Base-by-base conservation (phyloP, 208 protist species). In the Leptomonas seymouri region DNA sequence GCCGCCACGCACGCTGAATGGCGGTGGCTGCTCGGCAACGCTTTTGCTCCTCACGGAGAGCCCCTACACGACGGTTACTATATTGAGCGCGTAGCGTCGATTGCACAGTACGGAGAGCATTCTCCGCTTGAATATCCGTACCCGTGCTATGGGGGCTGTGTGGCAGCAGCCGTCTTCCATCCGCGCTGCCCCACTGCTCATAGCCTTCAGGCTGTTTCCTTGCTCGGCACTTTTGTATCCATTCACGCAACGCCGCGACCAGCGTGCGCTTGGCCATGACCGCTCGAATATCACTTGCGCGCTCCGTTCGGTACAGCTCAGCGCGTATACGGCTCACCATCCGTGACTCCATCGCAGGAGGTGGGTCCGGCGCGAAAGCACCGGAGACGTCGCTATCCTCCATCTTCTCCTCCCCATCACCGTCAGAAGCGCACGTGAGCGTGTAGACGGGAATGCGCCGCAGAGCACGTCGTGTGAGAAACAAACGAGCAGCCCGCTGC, bases 1-100 rank as follows among this genome's bases (percentile, higher is more conserved):
- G 49, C 42, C 44, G 48, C 81, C 89, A 94, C 23, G 73, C 76
- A n/a, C 45, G 60, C 67, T 90, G 84, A 69, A 94, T 86, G 41
- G 59, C 27, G 3, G 7, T 30, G n/a, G 80, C 80, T 3, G 85
- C 77, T 1, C 2, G 5, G 30, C 58, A 44, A 8, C 50, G 49
- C 39, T 42, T 45, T 9, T 54, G 49, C 27, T 28, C 34, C 23
- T 39, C 57, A 1, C 39, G 45, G 55, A 61, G 56, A 0, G 27
- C 14, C 12, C 9, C 67, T 3, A 57, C 39, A 41, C 45, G 20
- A 20, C 16, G 23, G 41, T 42, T 56, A 55, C 56, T 78, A 50
- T 15, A n/a, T 14, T 14, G 82, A 67, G 48, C 71, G 30, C 30
- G 62, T 34, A 49, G 64, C 4, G 23, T 27, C 12, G 61, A 46